Conservation (phyloP, 31 red algal genomes). For the Pterothamnion heteromorphum region DNA sequence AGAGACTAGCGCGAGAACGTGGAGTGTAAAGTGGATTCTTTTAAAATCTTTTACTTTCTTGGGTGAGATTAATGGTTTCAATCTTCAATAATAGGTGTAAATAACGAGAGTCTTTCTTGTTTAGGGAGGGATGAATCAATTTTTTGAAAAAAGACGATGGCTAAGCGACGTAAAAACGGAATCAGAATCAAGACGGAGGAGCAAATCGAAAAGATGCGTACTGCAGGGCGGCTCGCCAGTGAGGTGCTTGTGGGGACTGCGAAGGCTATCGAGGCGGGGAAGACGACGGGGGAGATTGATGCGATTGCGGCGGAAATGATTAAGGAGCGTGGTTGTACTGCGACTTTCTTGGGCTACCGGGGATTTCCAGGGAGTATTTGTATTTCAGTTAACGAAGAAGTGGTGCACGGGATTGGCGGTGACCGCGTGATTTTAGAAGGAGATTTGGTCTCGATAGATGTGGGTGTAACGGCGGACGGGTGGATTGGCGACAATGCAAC, state of each 20-base stretch:
- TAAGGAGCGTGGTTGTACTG: slow-evolving; percentile 57
- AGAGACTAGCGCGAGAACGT: too few species aligned
- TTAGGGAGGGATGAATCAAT: too few species aligned
- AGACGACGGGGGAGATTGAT: slow-evolving; percentile 88
- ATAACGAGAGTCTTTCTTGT: too few species aligned
- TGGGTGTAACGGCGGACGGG: slow-evolving; percentile 72
- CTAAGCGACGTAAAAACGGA: too few species aligned
- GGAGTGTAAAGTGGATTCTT: too few species aligned
- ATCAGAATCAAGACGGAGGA: too few species aligned
- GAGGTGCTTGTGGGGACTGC: slow-evolving; percentile 78
- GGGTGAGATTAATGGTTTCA: too few species aligned
- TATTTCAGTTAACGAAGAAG: slow-evolving; percentile 89
- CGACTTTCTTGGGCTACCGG: slow-evolving; percentile 77
- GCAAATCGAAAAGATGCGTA: slow-evolving; percentile 72
- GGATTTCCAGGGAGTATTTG: slow-evolving; percentile 84
- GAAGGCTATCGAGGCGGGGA: slow-evolving; percentile 59
- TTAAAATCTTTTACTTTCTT: too few species aligned
- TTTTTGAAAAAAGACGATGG: too few species aligned
- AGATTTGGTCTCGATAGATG: slow-evolving; percentile 90
- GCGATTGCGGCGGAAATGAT: slow-evolving; percentile 71
- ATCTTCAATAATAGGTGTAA: too few species aligned
- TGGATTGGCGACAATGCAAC: slow-evolving; percentile 90
- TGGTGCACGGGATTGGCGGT: slow-evolving; percentile 93
- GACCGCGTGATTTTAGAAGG: slow-evolving; percentile 62
- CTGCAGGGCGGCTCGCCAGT: slow-evolving; percentile 66